Evolutionary conservation across 768 basidiomycete species (phyloP).

Genomic region (Dacryopinax spathularia): DNA sequence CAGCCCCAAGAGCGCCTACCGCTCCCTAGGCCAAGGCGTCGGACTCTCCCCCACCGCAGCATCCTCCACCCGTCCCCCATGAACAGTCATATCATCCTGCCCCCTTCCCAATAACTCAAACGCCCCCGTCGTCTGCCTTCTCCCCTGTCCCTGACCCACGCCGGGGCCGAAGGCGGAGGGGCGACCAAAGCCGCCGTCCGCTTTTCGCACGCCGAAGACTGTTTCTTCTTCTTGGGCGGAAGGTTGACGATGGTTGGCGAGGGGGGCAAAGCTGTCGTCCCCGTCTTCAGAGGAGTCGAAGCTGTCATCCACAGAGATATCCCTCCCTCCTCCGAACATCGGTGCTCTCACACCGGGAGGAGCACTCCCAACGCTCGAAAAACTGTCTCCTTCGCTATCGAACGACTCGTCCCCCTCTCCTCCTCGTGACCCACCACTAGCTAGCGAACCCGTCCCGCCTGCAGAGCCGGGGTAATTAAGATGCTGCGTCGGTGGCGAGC

Average conservation of each 20-base stretch:
- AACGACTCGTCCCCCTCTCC: conserved; percentile 8
- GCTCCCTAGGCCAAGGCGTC: conserved; percentile 32
- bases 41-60: conserved; percentile 51
- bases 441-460: conserved; percentile 3
- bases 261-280: not conserved
- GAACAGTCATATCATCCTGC: conserved; percentile 48
- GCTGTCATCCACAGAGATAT: not conserved
- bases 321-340: not conserved
- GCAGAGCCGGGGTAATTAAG: not conserved
- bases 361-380: not conserved
- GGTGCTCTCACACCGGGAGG: not conserved
- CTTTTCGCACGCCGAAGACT: conserved; percentile 25
- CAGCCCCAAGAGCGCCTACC: not conserved
- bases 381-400: conserved; percentile 2
- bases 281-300: no score
- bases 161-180: conserved; percentile 54
- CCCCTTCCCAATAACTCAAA: conserved; percentile 50
- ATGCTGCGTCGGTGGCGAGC: not conserved
- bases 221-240: conserved; percentile 39
- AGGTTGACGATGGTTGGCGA: conserved; percentile 48
- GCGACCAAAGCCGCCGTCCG: conserved; percentile 43
- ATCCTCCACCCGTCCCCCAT: conserved; percentile 38
- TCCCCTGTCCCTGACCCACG: conserved; percentile 23
- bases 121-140: conserved; percentile 17
- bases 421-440: conserved; percentile 7